Conservation (phyloP, 2,329 filamentous ascomycete species). For the Pseudophaeomoniella oleicola region DNA sequence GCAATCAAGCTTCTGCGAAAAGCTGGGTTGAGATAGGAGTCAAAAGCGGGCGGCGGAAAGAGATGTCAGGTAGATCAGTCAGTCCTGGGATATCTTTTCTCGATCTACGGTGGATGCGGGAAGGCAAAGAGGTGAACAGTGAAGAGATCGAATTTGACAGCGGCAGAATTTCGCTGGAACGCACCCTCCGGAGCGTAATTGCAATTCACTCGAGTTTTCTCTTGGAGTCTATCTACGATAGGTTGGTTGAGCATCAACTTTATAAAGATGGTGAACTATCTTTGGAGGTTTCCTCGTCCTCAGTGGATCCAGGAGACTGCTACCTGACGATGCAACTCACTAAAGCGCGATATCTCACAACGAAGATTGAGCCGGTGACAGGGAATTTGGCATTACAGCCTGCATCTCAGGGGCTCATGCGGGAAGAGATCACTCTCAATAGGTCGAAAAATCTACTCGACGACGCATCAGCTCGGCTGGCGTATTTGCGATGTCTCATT, state of each 20-base stretch:
- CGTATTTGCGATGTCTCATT: slow-evolving; percentile 21
- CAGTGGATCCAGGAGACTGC: slow-evolving; percentile 51
- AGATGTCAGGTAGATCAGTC: slow-evolving; percentile 11
- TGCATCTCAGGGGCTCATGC: slow-evolving; percentile 38
- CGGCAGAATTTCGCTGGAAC: slow-evolving; percentile 55
- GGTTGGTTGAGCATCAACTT: slow-evolving; percentile 43
- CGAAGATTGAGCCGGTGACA: slow-evolving; percentile 63
- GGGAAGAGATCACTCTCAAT: slow-evolving; percentile 53
- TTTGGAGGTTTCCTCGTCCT: slow-evolving; percentile 43
- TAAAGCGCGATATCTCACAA: slow-evolving; percentile 39
- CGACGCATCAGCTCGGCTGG: slow-evolving; percentile 22
- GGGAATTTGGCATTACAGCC: slow-evolving; percentile 63
- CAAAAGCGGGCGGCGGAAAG: slow-evolving; percentile 41
- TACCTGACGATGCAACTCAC: slow-evolving; percentile 56
- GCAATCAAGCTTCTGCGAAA: slow-evolving; percentile 53
- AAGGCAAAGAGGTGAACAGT: slow-evolving; percentile 59
- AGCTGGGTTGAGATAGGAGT: slow-evolving; percentile 87
- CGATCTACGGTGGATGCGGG: slow-evolving; percentile 63
- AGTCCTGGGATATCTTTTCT: slow-evolving; percentile 16
- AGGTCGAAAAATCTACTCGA: slow-evolving; percentile 27
- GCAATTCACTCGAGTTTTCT: slow-evolving; percentile 60
- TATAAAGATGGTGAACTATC: slow-evolving; percentile 46
- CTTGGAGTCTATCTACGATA: slow-evolving; percentile 50
- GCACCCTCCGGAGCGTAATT: slow-evolving; percentile 58
- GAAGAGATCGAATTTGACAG: slow-evolving; percentile 53